Conservation (phyloP, 352 stramenopile species). For the Globisporangium canariense region DNA sequence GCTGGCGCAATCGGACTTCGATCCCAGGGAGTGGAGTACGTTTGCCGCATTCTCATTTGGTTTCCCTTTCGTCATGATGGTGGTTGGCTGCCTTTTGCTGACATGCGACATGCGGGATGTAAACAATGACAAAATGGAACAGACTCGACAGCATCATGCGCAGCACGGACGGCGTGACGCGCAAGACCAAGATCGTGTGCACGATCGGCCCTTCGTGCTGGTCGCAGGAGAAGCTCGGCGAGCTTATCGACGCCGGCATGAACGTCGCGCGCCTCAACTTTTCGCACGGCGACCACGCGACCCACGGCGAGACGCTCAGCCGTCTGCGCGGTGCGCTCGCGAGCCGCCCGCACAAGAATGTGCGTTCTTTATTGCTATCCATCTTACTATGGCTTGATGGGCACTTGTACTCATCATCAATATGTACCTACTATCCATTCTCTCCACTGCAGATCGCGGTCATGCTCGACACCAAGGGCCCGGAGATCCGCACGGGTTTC, state of each 20-base stretch:
- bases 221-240: slow-evolving; percentile 91
- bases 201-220: slow-evolving; percentile 90
- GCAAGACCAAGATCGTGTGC: slow-evolving; percentile 91
- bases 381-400: neutral
- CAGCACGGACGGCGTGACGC: slow-evolving; percentile 45
- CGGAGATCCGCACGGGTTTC: slow-evolving; percentile 94
- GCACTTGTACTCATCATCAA: neutral
- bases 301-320: slow-evolving; percentile 63
- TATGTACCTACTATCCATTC: neutral
- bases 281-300: slow-evolving; percentile 96
- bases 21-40: slow-evolving; percentile 41
- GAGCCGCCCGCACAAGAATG: slow-evolving; percentile 64
- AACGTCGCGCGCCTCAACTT: slow-evolving; percentile 99
- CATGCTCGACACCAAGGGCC: slow-evolving; percentile 96
- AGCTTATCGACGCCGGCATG: slow-evolving; percentile 91
- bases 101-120: slow-evolving; percentile 5
- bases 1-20: slow-evolving; percentile 45
- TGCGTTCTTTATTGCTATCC: slow-evolving; percentile 16
- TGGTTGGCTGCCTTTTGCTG: neutral
- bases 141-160: slow-evolving; percentile 58
- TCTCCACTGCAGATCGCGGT: slow-evolving; percentile 55
- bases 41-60: slow-evolving; percentile 3
- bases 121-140: neutral
- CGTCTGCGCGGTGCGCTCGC: slow-evolving; percentile 60
- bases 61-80: neutral